A percentile compares a stretch with the other conserved stretches of the same genome.
Conservation (phyloP, 2,329 filamentous ascomycete species). For the Penicillium vulpinum region DNA sequence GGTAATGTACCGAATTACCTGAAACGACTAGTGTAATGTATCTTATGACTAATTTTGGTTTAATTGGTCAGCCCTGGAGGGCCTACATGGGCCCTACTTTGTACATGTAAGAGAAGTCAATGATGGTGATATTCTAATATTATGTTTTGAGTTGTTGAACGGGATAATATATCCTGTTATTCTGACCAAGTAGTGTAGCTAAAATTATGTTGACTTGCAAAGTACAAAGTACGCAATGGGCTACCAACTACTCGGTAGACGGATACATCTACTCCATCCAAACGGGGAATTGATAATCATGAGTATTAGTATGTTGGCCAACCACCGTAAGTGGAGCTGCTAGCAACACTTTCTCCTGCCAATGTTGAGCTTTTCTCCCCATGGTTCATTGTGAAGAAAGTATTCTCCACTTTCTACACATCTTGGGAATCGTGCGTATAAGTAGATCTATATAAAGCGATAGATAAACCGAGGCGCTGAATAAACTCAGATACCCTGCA, state of each 20-base stretch:
- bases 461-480: conserved; percentile 10
- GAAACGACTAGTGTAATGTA: conserved; percentile 17
- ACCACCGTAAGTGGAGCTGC: conserved; percentile 9
- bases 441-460: not conserved
- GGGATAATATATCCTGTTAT: not conserved
- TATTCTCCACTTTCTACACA: not conserved
- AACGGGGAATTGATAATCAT: conserved; percentile 11
- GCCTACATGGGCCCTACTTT: too few relatives aligned
- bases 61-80: not conserved
- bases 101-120: too few relatives aligned
- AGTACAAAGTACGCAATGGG: too few relatives aligned
- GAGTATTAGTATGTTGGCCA: not conserved
- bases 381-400: not conserved
- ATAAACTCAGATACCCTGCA: conserved; percentile 1
- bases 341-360: not conserved
- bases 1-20: conserved; percentile 13
- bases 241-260: not conserved
- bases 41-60: conserved; percentile 13
- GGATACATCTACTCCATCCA: not conserved
- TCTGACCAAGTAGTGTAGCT: not conserved
- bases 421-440: not conserved
- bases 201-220: not conserved
- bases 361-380: conserved; percentile 1
- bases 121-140: conserved; percentile 9
- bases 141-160: not conserved